Base-by-base conservation (phyloP, 2,329 filamentous ascomycete genomes). In the Davidsoniella eucalypti region DNA sequence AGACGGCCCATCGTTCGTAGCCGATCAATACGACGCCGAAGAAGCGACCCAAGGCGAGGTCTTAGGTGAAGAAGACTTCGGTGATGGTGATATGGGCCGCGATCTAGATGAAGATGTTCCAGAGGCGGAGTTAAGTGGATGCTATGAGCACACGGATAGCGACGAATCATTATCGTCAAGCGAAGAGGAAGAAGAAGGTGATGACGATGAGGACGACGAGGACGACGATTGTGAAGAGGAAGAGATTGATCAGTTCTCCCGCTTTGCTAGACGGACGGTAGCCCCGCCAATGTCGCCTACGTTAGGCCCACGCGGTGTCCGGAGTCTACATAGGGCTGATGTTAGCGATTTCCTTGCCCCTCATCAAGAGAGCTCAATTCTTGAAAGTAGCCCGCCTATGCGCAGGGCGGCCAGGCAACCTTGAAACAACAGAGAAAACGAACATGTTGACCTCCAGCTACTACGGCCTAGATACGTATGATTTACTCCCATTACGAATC, bases 101-200 rank as follows among this genome's bases (percentile, higher is more conserved):
- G 73, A 87, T 59, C 68, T 86, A 39, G 82, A 87, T 60, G 80
- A 78, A 45, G 80, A 82, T 53, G 75, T 86, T 36, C 80, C 81
- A 17, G 79, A 83, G 53, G 78, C 71, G 8, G 74, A 77, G 12
- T 18, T 50, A 21, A 68, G 67, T 58, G 75, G 70, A 23, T 75
- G 76, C 57, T 87, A 86, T 65, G 82, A 87, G 66, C 82, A 87
- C 60, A 87, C 83, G 7, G 83, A 87, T 63, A 82, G 81, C 2
- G 82, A 86, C 56, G 80, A 71, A 7, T 78, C 80, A 47, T 56
- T 78, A 47, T 71, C 64, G 53, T 75, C 69, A 58, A 73, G 70
- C 54, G 66, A 66, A 45, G 64, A 66, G 21, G 66, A 67, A 5
- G 63, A 67, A 9, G 59, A 59, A 14, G 61, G 59, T 6, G 60